A percentile compares a stretch with the other conserved stretches of the same genome.
phyloP scores from a whole-genome alignment of 148 eudicot species.

The Camellia granthamiana region DNA sequence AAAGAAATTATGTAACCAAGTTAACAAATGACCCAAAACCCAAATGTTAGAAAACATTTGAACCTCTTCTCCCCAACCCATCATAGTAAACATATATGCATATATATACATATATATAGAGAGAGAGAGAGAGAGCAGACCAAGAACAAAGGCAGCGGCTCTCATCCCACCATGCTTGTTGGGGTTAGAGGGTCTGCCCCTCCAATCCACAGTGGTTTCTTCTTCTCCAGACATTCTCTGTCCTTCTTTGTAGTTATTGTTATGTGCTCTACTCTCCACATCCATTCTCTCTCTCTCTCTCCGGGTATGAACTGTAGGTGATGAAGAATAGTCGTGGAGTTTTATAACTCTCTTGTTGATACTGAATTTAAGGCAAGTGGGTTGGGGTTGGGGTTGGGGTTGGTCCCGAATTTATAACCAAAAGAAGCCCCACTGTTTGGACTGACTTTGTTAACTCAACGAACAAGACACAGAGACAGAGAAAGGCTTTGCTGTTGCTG shows the following conservation, averaged over 20 bases:
- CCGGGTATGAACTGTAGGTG: background rate
- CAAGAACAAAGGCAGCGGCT: conserved; percentile 90
- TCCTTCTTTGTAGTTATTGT: conserved; percentile 22
- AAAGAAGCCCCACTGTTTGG: too few relatives aligned
- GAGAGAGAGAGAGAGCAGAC: conserved; percentile 29
- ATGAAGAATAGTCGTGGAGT: background rate
- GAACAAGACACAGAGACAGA: too few relatives aligned
- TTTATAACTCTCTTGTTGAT: background rate
- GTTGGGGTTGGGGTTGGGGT: background rate
- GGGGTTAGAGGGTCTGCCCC: conserved; percentile 75
- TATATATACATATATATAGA: background rate
- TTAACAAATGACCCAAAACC: background rate
- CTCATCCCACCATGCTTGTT: conserved; percentile 74
- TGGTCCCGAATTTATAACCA: conserved; percentile 12
- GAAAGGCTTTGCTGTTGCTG: too few relatives aligned
- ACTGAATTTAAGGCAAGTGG: conserved; percentile 11
- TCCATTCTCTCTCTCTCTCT: conserved; percentile 23
- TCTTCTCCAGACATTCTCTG: conserved; percentile 22
- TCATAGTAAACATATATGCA: background rate
- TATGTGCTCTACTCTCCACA: conserved; percentile 28
- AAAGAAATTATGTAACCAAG: background rate
- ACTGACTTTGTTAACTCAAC: too few relatives aligned
- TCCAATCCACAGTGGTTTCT: conserved; percentile 58
- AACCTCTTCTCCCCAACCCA: background rate
- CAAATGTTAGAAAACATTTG: background rate